Evolutionary conservation across 768 basidiomycete genomes (phyloP).

Genomic region (Udeniomyces megalosporus): DNA sequence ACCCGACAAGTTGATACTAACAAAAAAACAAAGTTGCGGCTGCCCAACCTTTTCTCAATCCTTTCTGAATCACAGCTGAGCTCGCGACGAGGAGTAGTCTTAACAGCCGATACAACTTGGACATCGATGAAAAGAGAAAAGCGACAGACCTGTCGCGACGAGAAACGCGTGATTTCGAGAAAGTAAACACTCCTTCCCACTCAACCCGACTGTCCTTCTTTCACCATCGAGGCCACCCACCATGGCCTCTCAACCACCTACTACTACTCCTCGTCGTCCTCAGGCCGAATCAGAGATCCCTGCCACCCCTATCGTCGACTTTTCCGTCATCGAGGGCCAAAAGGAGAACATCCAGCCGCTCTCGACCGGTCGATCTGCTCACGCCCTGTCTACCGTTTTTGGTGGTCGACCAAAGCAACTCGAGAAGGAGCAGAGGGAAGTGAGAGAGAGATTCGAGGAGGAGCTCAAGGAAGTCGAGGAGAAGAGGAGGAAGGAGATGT

Average conservation of each 20-base stretch:
- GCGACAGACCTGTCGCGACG: too few species aligned
- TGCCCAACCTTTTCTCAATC: too few species aligned
- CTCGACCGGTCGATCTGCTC: slow-evolving; percentile 33
- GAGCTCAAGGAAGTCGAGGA: slow-evolving; percentile 31
- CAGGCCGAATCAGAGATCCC: background rate
- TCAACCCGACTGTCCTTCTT: background rate
- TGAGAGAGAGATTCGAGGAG: slow-evolving; percentile 28
- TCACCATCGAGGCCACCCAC: background rate
- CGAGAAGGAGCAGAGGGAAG: slow-evolving; percentile 34
- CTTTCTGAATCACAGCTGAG: too few species aligned
- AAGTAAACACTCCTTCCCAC: background rate
- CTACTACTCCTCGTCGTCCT: background rate
- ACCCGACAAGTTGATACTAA: too few species aligned
- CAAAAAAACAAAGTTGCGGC: too few species aligned
- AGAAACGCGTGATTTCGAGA: background rate
- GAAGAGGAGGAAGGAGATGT: slow-evolving; percentile 23
- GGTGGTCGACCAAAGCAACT: slow-evolving; percentile 45
- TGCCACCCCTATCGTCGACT: slow-evolving; percentile 31
- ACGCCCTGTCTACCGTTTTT: slow-evolving; percentile 32
- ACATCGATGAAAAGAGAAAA: too few species aligned
- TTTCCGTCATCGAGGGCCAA: slow-evolving; percentile 32
- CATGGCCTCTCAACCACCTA: background rate
- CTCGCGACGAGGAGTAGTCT: too few species aligned
- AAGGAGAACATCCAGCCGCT: slow-evolving; percentile 38
- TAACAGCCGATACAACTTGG: too few species aligned